These are phyloP conservation scores for Camelina neglecta DNA, from an alignment of 345 rosid genomes.

Conservation along the genomic window DNA sequence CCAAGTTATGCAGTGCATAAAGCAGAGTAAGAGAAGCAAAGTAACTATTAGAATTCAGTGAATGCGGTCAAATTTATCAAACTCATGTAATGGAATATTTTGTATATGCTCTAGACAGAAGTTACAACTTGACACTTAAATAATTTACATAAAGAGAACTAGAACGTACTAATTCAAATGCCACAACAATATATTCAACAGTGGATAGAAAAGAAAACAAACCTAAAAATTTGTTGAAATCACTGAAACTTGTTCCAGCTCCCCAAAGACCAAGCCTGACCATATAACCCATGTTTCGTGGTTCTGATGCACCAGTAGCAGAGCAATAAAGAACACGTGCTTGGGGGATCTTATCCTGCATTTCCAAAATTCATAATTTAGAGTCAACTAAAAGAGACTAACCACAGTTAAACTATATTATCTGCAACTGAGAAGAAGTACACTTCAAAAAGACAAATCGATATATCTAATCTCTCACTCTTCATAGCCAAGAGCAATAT, in stretches of 20 bases:
- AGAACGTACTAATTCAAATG: conserved; percentile 12
- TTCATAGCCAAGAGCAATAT: conserved; percentile 8
- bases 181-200: conserved; percentile 15
- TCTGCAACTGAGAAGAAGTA: conserved; percentile 30
- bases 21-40: conserved; percentile 26
- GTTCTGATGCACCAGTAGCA: conserved; percentile 99
- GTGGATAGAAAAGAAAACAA: conserved; percentile 27
- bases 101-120: conserved; percentile 21
- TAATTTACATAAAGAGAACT: no score
- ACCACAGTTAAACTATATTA: conserved; percentile 22
- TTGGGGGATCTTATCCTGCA: conserved; percentile 93
- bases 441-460: conserved; percentile 20
- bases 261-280: conserved; percentile 99
- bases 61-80: background rate
- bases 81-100: conserved; percentile 16
- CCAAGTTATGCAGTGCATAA: conserved; percentile 6
- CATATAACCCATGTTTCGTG: conserved; percentile 99
- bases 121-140: background rate
- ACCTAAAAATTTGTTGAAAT: conserved; percentile 82
- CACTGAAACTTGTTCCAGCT: conserved; percentile 81
- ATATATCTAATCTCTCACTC: conserved; percentile 16
- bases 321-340: conserved; percentile 98
- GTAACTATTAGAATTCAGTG: conserved; percentile 5
- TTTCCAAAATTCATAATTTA: conserved; percentile 41
- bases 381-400: conserved; percentile 35